These are phyloP conservation scores for Tricholoma sp. DNA, from an alignment of 768 basidiomycete species.

Conservation along the genomic window DNA sequence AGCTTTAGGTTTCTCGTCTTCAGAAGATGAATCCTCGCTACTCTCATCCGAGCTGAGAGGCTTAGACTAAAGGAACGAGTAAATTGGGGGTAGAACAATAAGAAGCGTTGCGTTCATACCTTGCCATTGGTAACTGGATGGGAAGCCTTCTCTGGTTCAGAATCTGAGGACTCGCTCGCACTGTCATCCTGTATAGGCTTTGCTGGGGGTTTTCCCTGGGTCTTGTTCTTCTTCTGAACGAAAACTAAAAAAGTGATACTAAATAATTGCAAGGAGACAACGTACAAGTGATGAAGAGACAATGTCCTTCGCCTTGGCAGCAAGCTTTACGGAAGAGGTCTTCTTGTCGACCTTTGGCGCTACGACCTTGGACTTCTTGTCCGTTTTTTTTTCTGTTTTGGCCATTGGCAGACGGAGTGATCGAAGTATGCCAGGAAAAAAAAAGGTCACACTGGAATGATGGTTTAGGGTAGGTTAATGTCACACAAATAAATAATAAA, in stretches of 20 bases:
- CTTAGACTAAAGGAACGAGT: conserved; percentile 17
- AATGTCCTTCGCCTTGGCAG: conserved; percentile 37
- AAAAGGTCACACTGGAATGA: conserved; percentile 11
- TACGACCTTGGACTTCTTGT: conserved; percentile 30
- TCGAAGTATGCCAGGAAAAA: conserved; percentile 16
- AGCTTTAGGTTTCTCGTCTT: conserved; percentile 57
- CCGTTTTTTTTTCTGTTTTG: conserved; percentile 44
- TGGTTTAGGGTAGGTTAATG: conserved; percentile 29
- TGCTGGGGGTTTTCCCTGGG: conserved; percentile 12
- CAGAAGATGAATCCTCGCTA: conserved; percentile 36
- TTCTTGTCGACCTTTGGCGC: conserved; percentile 33
- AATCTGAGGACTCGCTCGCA: conserved; percentile 24
- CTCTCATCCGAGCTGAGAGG: conserved; percentile 40
- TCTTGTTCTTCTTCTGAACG: conserved; percentile 18
- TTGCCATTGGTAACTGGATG: conserved; percentile 26
- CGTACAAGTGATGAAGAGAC: conserved; percentile 34
- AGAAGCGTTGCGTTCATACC: conserved; percentile 14
- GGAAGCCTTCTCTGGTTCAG: conserved; percentile 25
- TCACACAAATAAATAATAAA: neutral
- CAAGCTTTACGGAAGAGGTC: conserved; percentile 19
- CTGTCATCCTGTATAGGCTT: conserved; percentile 24
- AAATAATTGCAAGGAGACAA: conserved; percentile 1
- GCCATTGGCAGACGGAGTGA: conserved; percentile 30
- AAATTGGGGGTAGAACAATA: conserved; percentile 3
- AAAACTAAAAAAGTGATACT: neutral